Percentiles rank a stretch among this genome's conserved stretches.
Evolutionary conservation across 2,329 filamentous ascomycete species (phyloP).

Genomic region (Hypocreales sp.): DNA sequence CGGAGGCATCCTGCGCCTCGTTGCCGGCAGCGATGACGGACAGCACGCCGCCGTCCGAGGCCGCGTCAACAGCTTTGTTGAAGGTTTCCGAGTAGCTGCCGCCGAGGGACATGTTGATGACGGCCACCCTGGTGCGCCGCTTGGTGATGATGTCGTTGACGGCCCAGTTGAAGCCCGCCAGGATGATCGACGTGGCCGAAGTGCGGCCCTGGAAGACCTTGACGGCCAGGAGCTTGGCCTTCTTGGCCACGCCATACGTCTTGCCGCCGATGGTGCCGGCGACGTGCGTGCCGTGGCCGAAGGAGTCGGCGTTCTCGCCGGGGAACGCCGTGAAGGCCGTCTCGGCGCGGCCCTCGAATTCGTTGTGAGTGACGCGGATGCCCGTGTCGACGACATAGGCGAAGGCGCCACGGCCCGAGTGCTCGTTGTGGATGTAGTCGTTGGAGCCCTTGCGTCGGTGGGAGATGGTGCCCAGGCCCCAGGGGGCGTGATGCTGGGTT

Average conservation of each 20-base stretch:
- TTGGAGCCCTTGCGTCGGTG: slow-evolving; percentile 10
- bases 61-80: slow-evolving; percentile 31
- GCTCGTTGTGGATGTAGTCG: slow-evolving; percentile 33
- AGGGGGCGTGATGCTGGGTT: slow-evolving; percentile 14
- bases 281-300: slow-evolving; percentile 27
- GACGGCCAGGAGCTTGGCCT: slow-evolving; percentile 25
- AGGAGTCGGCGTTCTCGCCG: slow-evolving; percentile 11
- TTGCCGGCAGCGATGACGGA: slow-evolving; percentile 42
- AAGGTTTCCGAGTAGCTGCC: slow-evolving; percentile 27
- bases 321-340: slow-evolving; percentile 11
- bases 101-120: slow-evolving; percentile 42
- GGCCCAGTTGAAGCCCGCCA: slow-evolving; percentile 24
- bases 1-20: slow-evolving; percentile 13
- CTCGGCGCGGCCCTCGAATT: slow-evolving; percentile 37
- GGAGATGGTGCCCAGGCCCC: slow-evolving; percentile 18
- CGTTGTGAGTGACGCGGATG: slow-evolving; percentile 34
- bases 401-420: slow-evolving; percentile 33
- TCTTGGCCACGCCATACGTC: slow-evolving; percentile 26
- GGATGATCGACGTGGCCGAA: slow-evolving; percentile 14
- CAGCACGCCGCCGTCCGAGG: slow-evolving; percentile 29
- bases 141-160: slow-evolving; percentile 26
- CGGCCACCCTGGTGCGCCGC: slow-evolving; percentile 21
- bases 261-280: slow-evolving; percentile 19
- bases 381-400: slow-evolving; percentile 50
- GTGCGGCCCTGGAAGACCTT: slow-evolving; percentile 24